phyloP scores from a whole-genome alignment of 2,329 filamentous ascomycete genomes.

The Xylaria polymorpha region DNA sequence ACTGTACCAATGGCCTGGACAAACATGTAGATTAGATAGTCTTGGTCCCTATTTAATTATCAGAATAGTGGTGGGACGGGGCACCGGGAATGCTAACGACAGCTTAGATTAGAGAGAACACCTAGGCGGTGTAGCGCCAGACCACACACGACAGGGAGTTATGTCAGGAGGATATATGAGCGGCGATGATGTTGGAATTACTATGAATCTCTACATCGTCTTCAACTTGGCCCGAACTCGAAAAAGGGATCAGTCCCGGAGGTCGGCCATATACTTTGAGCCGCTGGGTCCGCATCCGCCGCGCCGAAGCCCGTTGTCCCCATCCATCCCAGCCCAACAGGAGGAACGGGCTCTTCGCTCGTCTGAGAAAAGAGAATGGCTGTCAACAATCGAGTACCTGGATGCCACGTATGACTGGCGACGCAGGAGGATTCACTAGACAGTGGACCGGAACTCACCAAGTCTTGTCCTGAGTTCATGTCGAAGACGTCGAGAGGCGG shows the following conservation, averaged over 20 bases:
- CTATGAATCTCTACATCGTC: background rate
- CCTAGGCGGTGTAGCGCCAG: background rate
- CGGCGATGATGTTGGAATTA: background rate
- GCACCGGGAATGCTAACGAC: background rate
- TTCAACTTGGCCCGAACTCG: slow-evolving; percentile 13
- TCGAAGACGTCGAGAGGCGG: background rate
- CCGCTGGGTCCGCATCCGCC: background rate
- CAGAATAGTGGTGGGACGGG: background rate
- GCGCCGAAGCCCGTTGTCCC: background rate
- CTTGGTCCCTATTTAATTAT: background rate
- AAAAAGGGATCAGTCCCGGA: slow-evolving; percentile 8
- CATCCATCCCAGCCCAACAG: slow-evolving; percentile 15
- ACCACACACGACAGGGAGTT: background rate
- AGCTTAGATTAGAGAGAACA: background rate
- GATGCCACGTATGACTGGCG: background rate
- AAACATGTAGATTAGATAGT: background rate
- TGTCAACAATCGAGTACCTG: background rate
- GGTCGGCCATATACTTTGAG: slow-evolving; percentile 1
- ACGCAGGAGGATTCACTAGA: background rate
- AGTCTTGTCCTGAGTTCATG: slow-evolving; percentile 1
- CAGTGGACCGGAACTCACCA: slow-evolving; percentile 12
- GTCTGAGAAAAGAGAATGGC: background rate
- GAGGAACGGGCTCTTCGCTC: background rate
- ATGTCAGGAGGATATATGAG: background rate
- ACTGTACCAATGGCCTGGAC: too few relatives aligned